Conservation (phyloP, 768 basidiomycete genomes). For the Podaxis sp. region DNA sequence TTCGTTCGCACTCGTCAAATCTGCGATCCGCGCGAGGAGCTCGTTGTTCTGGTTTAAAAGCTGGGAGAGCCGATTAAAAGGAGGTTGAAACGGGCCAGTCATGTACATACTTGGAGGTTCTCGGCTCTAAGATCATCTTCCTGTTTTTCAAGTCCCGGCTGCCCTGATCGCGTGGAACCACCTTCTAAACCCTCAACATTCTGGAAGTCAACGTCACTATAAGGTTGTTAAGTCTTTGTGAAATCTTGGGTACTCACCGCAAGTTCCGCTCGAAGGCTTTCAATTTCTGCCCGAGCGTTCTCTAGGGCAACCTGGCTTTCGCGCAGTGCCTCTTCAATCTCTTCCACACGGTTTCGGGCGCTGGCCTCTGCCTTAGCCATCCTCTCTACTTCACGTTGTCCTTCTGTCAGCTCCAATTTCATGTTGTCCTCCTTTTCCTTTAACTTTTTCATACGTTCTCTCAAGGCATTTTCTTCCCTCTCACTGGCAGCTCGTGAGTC, state of each 20-base stretch:
- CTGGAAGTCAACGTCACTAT: not conserved
- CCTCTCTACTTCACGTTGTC: constrained; percentile 65
- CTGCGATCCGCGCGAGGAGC: constrained; percentile 28
- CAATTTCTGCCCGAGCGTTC: constrained; percentile 88
- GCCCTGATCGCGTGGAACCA: not conserved
- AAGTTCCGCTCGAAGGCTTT: constrained; percentile 70
- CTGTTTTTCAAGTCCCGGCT: not conserved
- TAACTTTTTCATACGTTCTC: constrained; percentile 62
- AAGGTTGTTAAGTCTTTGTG: not conserved
- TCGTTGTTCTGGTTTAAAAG: constrained; percentile 27
- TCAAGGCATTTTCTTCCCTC: constrained; percentile 64
- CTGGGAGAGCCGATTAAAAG: constrained; percentile 18
- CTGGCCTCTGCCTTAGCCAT: constrained; percentile 58
- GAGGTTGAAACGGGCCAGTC: not conserved
- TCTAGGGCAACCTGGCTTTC: constrained; percentile 89
- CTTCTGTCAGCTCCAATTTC: constrained; percentile 68
- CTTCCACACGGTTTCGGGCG: constrained; percentile 68
- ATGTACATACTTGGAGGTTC: not conserved
- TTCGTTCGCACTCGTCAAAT: constrained; percentile 39
- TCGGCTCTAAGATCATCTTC: not conserved
- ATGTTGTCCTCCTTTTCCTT: constrained; percentile 74
- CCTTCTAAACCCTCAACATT: not conserved
- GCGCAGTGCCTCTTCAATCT: constrained; percentile 86
- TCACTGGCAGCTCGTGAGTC: constrained; percentile 72
- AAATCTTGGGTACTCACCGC: constrained; percentile 47